phyloP scores from a whole-genome alignment of 805 yeast genomes.

The Cyberlindnera maclurae region DNA sequence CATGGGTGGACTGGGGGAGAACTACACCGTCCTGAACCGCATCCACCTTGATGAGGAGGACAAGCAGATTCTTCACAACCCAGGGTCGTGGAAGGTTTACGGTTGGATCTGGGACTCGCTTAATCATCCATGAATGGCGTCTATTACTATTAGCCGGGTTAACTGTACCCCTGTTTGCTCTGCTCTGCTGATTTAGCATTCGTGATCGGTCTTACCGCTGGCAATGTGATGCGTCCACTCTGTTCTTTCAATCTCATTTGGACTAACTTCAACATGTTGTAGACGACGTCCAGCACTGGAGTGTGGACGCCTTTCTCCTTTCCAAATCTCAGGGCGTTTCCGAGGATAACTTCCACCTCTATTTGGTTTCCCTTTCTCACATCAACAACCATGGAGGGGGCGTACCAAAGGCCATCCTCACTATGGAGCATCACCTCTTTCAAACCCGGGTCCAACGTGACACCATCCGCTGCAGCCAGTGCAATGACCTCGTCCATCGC shows the following conservation, averaged over 20 bases:
- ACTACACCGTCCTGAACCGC: conserved; percentile 15
- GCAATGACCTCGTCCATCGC: conserved; percentile 62
- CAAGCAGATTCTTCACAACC: conserved; percentile 12
- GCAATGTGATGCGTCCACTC: conserved; percentile 38
- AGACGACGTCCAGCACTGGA: conserved; percentile 54
- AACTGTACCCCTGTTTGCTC: not conserved
- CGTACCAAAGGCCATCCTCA: conserved; percentile 52
- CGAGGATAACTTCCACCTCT: conserved; percentile 67
- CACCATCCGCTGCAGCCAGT: conserved; percentile 66
- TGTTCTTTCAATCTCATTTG: conserved; percentile 59
- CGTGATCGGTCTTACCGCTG: conserved; percentile 32
- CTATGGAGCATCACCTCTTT: conserved; percentile 46
- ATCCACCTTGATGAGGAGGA: conserved; percentile 19
- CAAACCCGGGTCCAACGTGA: conserved; percentile 41
- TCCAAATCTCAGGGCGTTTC: conserved; percentile 52
- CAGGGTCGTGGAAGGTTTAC: conserved; percentile 13
- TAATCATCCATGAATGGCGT: too few species aligned
- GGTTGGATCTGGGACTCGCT: conserved; percentile 9
- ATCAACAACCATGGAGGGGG: conserved; percentile 73
- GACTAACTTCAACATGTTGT: conserved; percentile 49
- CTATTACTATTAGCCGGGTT: too few species aligned
- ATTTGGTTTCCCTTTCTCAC: conserved; percentile 56
- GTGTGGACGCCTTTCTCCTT: conserved; percentile 39
- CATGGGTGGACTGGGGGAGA: conserved; percentile 11
- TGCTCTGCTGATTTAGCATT: not conserved